These are phyloP conservation scores for Fraxinus paxiana DNA, from an alignment of 305 asterid species.

Conservation along the genomic window DNA sequence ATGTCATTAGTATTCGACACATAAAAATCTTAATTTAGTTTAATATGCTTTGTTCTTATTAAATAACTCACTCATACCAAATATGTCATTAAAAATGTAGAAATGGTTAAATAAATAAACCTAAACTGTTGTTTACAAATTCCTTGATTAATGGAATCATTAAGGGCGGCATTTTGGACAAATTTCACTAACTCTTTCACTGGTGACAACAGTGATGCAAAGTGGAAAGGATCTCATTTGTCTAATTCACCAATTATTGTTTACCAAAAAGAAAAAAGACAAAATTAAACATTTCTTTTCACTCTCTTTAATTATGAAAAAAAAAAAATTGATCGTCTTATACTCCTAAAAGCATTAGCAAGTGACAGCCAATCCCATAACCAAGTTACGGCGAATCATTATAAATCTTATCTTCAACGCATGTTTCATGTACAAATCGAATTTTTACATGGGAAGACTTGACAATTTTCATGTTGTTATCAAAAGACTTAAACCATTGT, in stretches of 20 bases:
- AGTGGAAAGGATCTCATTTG: not conserved
- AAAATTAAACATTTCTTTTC: not conserved
- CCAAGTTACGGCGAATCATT: not conserved
- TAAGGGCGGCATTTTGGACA: conserved; percentile 16
- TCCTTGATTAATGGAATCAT: not conserved
- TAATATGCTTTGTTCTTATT: not conserved
- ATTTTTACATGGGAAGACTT: not conserved
- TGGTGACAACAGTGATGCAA: not conserved
- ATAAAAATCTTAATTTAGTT: not conserved
- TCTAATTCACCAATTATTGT: not conserved
- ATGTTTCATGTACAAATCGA: not conserved
- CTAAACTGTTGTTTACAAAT: not conserved
- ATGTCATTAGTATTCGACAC: not conserved
- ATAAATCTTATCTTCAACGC: not conserved
- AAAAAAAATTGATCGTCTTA: not conserved
- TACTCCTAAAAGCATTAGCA: not conserved
- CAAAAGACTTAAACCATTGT: not conserved
- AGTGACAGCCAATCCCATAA: not conserved
- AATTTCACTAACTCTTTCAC: not conserved
- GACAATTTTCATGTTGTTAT: not conserved
- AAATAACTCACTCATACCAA: not conserved
- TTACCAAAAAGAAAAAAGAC: not conserved
- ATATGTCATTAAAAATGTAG: not conserved
- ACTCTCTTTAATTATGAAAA: not conserved
- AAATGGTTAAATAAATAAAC: not conserved